Conservation (phyloP, 306 rosid species). For the Fragaria ananassa region DNA sequence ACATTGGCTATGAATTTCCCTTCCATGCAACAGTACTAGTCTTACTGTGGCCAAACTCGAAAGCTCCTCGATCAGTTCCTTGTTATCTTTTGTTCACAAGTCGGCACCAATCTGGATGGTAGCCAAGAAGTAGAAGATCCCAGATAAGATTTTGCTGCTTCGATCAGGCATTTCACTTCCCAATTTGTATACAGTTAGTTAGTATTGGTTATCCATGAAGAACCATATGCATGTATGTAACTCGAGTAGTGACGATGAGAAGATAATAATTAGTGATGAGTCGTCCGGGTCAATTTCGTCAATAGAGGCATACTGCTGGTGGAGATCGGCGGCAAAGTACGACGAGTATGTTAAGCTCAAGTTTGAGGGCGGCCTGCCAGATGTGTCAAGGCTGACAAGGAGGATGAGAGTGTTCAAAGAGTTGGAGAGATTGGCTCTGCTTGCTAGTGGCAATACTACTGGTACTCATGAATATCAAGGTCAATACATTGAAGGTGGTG, state of each 20-base stretch:
- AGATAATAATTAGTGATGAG: background rate
- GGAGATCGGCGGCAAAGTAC: slow-evolving; percentile 34
- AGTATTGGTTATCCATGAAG: slow-evolving; percentile 14
- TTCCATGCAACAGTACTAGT: background rate
- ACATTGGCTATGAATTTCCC: background rate
- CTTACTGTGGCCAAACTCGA: background rate
- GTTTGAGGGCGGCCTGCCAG: slow-evolving; percentile 17
- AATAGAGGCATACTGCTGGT: slow-evolving; percentile 24
- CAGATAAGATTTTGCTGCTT: background rate
- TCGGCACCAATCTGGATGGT: background rate
- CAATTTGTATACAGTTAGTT: background rate
- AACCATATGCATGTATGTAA: background rate
- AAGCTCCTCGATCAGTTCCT: background rate
- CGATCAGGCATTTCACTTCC: background rate
- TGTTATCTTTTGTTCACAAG: background rate
- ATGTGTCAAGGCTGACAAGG: slow-evolving; percentile 22
- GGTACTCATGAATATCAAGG: background rate
- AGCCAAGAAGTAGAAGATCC: background rate
- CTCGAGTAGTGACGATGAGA: slow-evolving; percentile 23
- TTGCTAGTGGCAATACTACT: slow-evolving; percentile 5
- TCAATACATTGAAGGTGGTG: slow-evolving; percentile 5
- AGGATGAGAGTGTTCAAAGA: slow-evolving; percentile 34
- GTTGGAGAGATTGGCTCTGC: slow-evolving; percentile 38
- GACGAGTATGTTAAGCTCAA: slow-evolving; percentile 27
- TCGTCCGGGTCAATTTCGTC: background rate